Conservation (phyloP, 1,284 basidiomycete species). For the Nidula niveotomentosa region DNA sequence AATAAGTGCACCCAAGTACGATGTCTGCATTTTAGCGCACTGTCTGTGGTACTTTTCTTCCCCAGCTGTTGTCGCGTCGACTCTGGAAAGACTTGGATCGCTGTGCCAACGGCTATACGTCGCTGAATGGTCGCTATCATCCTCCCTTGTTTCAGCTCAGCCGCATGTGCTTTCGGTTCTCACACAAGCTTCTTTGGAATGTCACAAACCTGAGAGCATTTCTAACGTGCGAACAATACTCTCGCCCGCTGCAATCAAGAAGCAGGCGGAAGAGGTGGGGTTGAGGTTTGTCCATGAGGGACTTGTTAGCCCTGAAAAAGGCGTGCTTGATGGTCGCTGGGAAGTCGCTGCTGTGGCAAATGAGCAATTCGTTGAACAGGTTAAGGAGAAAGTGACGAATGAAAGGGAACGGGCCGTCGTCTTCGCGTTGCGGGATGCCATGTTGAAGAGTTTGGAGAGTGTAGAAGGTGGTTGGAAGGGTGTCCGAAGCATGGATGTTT, state of each 20-base stretch:
- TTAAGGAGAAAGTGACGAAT: background rate
- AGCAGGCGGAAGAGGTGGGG: constrained; percentile 25
- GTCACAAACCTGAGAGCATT: constrained; percentile 24
- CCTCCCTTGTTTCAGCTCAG: constrained; percentile 10
- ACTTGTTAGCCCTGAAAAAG: constrained; percentile 21
- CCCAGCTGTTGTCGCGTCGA: constrained; percentile 27
- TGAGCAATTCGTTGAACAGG: constrained; percentile 11
- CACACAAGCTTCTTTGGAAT: constrained; percentile 35
- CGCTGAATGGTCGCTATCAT: background rate
- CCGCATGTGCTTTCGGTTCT: constrained; percentile 39
- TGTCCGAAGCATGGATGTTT: background rate
- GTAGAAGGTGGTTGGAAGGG: background rate
- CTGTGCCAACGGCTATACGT: background rate
- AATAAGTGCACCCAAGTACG: constrained; percentile 17
- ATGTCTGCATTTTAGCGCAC: constrained; percentile 35
- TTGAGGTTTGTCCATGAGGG: constrained; percentile 19
- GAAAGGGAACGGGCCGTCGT: background rate
- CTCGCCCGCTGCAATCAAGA: constrained; percentile 29
- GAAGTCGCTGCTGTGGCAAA: background rate
- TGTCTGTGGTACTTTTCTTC: constrained; percentile 42
- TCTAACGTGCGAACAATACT: constrained; percentile 40
- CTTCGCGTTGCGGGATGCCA: background rate
- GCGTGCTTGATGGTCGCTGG: background rate
- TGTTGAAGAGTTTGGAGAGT: background rate
- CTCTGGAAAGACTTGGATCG: constrained; percentile 18